These are phyloP conservation scores for Effrenium voratum DNA, from an alignment of 73 alveolate species.

Conservation along the genomic window DNA sequence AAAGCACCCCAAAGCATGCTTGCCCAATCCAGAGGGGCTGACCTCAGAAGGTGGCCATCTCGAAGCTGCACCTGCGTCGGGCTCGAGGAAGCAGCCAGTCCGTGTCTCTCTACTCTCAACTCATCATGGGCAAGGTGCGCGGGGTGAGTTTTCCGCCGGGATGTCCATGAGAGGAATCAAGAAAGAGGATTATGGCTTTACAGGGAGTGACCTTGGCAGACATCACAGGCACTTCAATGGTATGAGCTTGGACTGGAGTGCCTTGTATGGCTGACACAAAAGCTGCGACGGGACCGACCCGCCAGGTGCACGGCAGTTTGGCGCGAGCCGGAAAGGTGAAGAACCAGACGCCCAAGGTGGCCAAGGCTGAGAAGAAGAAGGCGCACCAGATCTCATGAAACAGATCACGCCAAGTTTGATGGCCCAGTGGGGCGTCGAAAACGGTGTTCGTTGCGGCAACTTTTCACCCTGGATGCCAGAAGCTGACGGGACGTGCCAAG, in stretches of 20 bases:
- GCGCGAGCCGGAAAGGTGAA: slow-evolving; percentile 98
- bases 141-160: too few relatives aligned
- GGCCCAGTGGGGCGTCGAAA: background rate
- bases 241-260: background rate
- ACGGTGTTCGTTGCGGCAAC: background rate
- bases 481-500: slow-evolving; percentile 97
- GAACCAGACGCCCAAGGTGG: slow-evolving; percentile 98
- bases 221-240: too few relatives aligned
- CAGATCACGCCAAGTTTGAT: background rate
- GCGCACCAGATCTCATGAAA: background rate
- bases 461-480: background rate
- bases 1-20: too few relatives aligned
- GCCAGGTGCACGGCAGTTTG: slow-evolving; percentile 97
- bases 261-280: background rate
- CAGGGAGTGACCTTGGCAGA: too few relatives aligned
- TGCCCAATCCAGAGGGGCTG: too few relatives aligned
- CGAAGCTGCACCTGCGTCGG: too few relatives aligned
- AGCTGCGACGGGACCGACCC: background rate
- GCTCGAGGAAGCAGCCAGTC: too few relatives aligned
- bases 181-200: too few relatives aligned
- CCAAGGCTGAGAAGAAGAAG: slow-evolving; percentile 98
- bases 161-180: too few relatives aligned
- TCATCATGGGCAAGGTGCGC: too few relatives aligned
- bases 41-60: too few relatives aligned
- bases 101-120: too few relatives aligned